Base-by-base conservation (phyloP, 352 stramenopile species). In the Phytophthora europaea region DNA sequence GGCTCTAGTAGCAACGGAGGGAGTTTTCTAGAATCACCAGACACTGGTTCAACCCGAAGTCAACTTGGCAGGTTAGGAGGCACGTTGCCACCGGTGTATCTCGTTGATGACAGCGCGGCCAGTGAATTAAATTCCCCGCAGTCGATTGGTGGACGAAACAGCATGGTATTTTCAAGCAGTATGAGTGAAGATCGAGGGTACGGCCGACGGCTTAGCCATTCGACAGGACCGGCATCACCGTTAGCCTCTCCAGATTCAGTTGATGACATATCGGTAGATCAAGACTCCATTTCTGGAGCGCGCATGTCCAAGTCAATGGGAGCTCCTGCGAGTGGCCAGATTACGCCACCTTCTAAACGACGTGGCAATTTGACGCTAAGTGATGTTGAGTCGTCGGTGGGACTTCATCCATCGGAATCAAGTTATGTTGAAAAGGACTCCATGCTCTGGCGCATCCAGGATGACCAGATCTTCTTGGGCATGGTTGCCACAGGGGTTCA, bases 381-480 rank as follows among this genome's bases (percentile, higher is more conserved):
- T 48, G 87, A 92, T 16, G 67, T 88, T 6, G 80, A 87, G 18
- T 90, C 83, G 13, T 92, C 87, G 0, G 68, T 76, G 9, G 82
- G 80, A 9, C 53, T 87, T 0, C 76, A 88, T 50, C 62, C 81
- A 31, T 92, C 83, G 0, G 85, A 92, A 67, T 71, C 80, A 2
- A 86, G 78, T 36, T 86, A 80, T 33, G 69, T 64, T 13, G 84
- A 93, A 52, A 84, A 85, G 55, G 85, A 93, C 57, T 85, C 82
- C 10, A 70, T 90, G 43, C 64, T 94, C 9, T 94, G 88, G 88
- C 81, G 89, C n/a, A 88, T 99, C 28, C 84, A 98, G 33, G 92
- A 98, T 59, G 94, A 98, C 65, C 96, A 99, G 82, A 99, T 99
- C 56, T 99, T 99, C 75, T 83, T 99, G 1, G 98, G 98, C 4